These are phyloP conservation scores for Picea abies DNA, from an alignment of 83 land plant genomes.

Conservation along the genomic window DNA sequence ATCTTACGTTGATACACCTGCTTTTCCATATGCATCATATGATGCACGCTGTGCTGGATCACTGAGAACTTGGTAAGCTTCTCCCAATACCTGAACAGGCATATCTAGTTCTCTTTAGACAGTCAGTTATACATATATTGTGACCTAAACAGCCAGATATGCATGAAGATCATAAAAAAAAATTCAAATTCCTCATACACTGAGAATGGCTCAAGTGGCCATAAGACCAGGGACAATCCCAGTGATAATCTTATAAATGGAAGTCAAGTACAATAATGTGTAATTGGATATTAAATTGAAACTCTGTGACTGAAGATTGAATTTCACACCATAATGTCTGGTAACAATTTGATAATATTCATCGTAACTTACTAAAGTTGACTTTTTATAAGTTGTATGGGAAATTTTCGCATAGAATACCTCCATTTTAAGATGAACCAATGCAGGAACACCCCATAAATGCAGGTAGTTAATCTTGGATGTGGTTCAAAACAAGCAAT, in stretches of 20 bases:
- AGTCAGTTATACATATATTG: not conserved
- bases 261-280: not conserved
- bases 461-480: not conserved
- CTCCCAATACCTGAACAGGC: conserved; percentile 59
- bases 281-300: not conserved
- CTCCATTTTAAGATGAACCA: not conserved
- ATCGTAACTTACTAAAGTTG: not conserved
- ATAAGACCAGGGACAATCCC: not conserved
- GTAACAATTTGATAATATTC: not conserved
- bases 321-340: not conserved
- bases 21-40: conserved; percentile 71
- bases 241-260: not conserved
- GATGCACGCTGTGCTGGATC: conserved; percentile 70
- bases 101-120: conserved; percentile 12
- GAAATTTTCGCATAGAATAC: not conserved
- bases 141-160: not conserved
- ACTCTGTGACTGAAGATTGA: not conserved
- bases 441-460: not conserved
- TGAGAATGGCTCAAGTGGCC: not conserved
- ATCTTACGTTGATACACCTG: conserved; percentile 70
- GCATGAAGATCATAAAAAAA: not conserved
- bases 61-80: conserved; percentile 85
- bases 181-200: not conserved
- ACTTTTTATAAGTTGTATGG: not conserved
- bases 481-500: not conserved